These are phyloP conservation scores for Kwoniella bestiolae DNA, from an alignment of 768 basidiomycete species.

Conservation along the genomic window DNA sequence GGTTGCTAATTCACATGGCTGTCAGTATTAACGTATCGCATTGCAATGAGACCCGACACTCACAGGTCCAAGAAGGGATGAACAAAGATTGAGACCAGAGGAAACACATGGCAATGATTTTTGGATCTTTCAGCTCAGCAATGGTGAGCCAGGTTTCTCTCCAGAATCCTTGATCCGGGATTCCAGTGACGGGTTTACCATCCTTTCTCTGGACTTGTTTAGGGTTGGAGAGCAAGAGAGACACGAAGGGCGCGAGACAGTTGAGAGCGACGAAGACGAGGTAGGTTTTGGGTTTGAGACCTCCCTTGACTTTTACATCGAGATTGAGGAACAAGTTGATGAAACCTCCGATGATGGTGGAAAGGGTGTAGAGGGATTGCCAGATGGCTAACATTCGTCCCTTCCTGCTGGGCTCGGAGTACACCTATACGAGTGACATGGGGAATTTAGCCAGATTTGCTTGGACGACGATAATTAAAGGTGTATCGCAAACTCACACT, in stretches of 20 bases:
- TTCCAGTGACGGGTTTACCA: slow-evolving; percentile 18
- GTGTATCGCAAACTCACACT: no score
- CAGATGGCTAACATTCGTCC: slow-evolving; percentile 21
- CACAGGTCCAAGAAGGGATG: slow-evolving; percentile 21
- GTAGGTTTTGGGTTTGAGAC: slow-evolving; percentile 25
- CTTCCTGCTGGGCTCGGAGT: slow-evolving; percentile 24
- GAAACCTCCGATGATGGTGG: slow-evolving; percentile 20
- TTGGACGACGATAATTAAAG: no score
- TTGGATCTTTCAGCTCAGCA: slow-evolving; percentile 16
- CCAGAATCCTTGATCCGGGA: slow-evolving; percentile 24
- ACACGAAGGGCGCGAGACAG: slow-evolving; percentile 18
- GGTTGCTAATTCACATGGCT: background rate
- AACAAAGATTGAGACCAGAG: slow-evolving; percentile 25
- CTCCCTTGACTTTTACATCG: slow-evolving; percentile 19
- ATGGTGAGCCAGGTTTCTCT: slow-evolving; percentile 24
- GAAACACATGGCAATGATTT: slow-evolving; percentile 21
- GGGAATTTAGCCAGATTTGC: background rate
- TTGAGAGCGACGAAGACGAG: slow-evolving; percentile 26
- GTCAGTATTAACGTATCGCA: background rate
- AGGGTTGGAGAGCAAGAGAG: slow-evolving; percentile 24
- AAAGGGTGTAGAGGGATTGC: slow-evolving; percentile 18
- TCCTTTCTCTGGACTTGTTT: slow-evolving; percentile 28
- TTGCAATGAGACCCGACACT: background rate
- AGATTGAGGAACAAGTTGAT: slow-evolving; percentile 30
- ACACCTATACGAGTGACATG: slow-evolving; percentile 9